Percentiles rank a stretch among this genome's conserved stretches.
Conservation (phyloP, 225 moss, liverwort and hornwort species). For the Rhytidiadelphus loreus region DNA sequence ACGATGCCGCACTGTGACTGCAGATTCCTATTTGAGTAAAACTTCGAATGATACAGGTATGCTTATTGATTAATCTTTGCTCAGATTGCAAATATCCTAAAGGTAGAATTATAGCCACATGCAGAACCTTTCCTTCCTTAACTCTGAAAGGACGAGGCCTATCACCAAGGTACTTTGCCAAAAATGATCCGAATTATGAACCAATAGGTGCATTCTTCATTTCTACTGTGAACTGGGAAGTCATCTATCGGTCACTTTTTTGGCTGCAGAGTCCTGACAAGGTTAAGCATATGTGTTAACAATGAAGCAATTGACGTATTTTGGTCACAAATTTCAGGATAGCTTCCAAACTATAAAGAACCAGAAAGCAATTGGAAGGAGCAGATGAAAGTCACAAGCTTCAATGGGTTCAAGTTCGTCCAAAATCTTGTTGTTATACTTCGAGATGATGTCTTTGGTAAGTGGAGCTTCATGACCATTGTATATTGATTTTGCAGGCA, state of each 20-base stretch:
- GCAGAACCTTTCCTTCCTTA: neutral
- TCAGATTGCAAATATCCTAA: neutral
- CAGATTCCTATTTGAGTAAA: neutral
- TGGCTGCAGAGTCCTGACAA: neutral
- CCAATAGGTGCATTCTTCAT: neutral
- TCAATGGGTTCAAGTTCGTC: neutral
- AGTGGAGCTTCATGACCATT: neutral
- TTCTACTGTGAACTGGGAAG: neutral
- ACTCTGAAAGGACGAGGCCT: too few species aligned
- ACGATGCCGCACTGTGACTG: neutral
- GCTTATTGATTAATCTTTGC: neutral
- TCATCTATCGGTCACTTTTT: neutral
- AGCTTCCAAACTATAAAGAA: neutral
- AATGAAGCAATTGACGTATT: neutral
- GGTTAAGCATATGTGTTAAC: neutral
- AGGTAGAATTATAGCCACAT: neutral
- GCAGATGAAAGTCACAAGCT: neutral
- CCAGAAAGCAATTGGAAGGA: neutral
- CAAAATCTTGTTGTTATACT: neutral
- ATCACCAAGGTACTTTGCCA: too few species aligned
- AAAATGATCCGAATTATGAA: neutral
- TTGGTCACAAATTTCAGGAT: neutral
- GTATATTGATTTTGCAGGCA: neutral
- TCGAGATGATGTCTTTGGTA: neutral
- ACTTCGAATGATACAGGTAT: neutral